These are phyloP conservation scores for Leccinum disarticulatum DNA, from an alignment of 768 basidiomycete species.

Conservation along the genomic window DNA sequence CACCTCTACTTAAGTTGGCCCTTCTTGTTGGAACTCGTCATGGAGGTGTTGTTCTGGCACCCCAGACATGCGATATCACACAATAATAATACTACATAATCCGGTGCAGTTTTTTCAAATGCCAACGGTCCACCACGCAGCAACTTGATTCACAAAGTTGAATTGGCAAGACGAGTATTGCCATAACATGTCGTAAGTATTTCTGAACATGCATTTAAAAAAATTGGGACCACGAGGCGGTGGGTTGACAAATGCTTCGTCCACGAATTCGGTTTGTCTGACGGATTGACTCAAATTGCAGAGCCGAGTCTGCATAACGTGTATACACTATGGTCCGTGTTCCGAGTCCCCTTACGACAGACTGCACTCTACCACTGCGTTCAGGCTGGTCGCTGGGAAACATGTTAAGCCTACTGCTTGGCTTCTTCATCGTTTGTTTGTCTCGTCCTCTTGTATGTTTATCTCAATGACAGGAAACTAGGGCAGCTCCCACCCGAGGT, in stretches of 20 bases:
- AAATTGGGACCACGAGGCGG: not conserved
- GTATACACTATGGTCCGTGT: not conserved
- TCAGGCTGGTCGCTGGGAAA: not conserved
- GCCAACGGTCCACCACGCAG: not conserved
- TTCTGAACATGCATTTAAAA: not conserved
- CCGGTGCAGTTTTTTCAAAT: not conserved
- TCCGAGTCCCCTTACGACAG: not conserved
- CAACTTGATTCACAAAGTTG: not conserved
- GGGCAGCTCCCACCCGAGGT: conserved; percentile 48
- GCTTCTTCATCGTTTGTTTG: conserved; percentile 5
- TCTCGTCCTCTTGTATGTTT: conserved; percentile 38
- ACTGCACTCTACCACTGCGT: not conserved
- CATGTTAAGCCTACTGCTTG: conserved; percentile 20
- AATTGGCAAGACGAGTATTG: not conserved
- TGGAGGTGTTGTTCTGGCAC: not conserved
- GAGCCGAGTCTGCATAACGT: not conserved
- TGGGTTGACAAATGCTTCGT: not conserved
- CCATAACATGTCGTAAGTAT: not conserved
- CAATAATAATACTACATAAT: not conserved
- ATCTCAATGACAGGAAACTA: conserved; percentile 56
- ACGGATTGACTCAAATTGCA: not conserved
- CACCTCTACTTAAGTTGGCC: not conserved
- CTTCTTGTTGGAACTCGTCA: not conserved
- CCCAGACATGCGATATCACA: not conserved
- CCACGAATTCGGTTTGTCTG: not conserved